These are phyloP conservation scores for Mortierella sp. DNA, from an alignment of 371 early-diverging fungal genomes.

Conservation along the genomic window DNA sequence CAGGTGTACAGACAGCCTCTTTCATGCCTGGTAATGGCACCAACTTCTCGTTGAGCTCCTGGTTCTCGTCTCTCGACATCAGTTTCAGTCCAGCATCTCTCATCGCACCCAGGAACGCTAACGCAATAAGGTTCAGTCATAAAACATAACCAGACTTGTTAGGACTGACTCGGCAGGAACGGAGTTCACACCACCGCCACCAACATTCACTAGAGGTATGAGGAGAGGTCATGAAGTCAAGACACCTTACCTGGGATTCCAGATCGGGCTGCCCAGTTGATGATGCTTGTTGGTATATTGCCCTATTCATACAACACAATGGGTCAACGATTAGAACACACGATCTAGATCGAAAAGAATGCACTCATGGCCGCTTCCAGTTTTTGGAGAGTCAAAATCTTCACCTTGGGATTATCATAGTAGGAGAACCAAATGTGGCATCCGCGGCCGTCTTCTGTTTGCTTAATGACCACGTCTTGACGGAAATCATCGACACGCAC, in stretches of 20 bases:
- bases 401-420: slow-evolving; percentile 65
- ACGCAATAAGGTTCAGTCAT: too few relatives aligned
- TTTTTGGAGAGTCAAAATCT: background rate
- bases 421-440: slow-evolving; percentile 60
- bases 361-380: background rate
- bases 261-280: slow-evolving; percentile 63
- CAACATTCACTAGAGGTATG: too few relatives aligned
- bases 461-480: slow-evolving; percentile 58
- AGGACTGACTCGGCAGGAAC: too few relatives aligned
- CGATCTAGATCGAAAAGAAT: background rate
- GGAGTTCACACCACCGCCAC: too few relatives aligned
- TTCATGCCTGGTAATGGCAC: background rate
- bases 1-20: background rate
- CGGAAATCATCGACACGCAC: slow-evolving; percentile 60
- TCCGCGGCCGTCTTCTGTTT: slow-evolving; percentile 53
- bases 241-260: slow-evolving; percentile 53
- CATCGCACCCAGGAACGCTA: slow-evolving; percentile 37
- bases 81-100: slow-evolving; percentile 24
- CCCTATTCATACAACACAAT: slow-evolving; percentile 39
- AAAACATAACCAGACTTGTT: too few relatives aligned
- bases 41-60: slow-evolving; percentile 19
- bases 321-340: too few relatives aligned
- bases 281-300: slow-evolving; percentile 56
- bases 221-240: background rate
- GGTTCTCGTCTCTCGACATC: slow-evolving; percentile 25